Base-by-base conservation (phyloP, 2,329 filamentous ascomycete species). In the Trichoderma pleuroti region DNA sequence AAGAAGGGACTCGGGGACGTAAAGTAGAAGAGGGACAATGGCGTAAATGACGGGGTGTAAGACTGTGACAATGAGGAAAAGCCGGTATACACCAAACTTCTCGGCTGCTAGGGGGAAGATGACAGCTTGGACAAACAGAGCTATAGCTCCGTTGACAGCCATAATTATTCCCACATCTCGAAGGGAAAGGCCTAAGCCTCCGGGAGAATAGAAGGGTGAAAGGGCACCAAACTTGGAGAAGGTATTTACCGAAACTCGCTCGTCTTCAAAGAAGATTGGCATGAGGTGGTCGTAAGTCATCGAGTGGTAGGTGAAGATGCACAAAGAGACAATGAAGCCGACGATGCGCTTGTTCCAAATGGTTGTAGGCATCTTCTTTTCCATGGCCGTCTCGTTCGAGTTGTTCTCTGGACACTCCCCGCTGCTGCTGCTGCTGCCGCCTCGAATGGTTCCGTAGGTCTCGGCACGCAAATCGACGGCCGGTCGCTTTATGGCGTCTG, bases 261-360 rank as follows among this genome's bases (percentile, higher is more conserved):
- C 86, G 76, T 97, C 94, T 79, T 98, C 94, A 65, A 97, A 89
- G 81, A 97, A 98, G 72, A 98, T 97, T 9, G 94, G 94, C 68
- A 97, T 85, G 1, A 98, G 86, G 78, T 97, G 93, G 77, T 98
- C 95, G 81, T 93, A 98, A 0, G 92, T 94, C 94, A 98, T 98
- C 46, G 92, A 93, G 81, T 98, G 94, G 79, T 97, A 97, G 5
- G 93, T 96, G 82, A 97, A 97, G 73, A 98, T 93, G 57, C 92
- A 93, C 61, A 98, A 83, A 1, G 94, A 91, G n/a, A 93, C 77
- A 49, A 96, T 89, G 67, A 97, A 87, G 80, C 92, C 90, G 74
- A 92, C 84, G 72, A 97, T 90, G 52, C 87, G 87, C 80, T 85
- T 84, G 79, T 82, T 84, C 80, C 86, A 88, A 72, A 87, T 84